Evolutionary conservation across 2,329 filamentous ascomycete species (phyloP), one percentile per base, ranked within the genome.

Genomic region (Mycosphaerella arachidis): DNA sequence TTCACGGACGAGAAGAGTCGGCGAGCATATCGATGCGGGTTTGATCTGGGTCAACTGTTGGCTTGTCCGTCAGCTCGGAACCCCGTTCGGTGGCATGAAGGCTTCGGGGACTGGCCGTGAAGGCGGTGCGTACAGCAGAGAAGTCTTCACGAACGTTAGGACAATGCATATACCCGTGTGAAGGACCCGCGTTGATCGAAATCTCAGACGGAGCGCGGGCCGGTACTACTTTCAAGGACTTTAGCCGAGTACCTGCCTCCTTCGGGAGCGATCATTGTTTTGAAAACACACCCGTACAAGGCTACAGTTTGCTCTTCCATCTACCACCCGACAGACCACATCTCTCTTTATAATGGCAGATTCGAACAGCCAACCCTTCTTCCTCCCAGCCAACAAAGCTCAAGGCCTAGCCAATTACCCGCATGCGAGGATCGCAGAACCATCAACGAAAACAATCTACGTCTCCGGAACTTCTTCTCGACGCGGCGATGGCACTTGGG

Each of bases 401-500:
- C 59, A 64, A 62, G 59, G 59, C 13, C 62, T 62, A 29, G 60
- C 62, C 27, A 59, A 59, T 43, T 64, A 62, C 24, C 57, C 62
- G 5, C 62, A 60, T 20, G 62, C 62, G 29, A 43, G 62, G 12
- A 20, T 59, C 20, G 55, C 60, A 29, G 27, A 37, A 18, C 37
- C 43, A 43, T 48, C 18, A 30, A 62, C 59, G n/a, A 45, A 54
- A 51, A 62, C 59, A 43, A 59, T 64, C 48, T 64, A 62, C 48
- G 45, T 64, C 27, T 64, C 62, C 33, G 62, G 62, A 18, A 64
- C 60, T n/a, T 61, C 62, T 24, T 62, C 59, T 16, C 12, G 60
- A 37, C 57, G 58, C 1, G 59, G 57, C 7, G 60, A 64, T 24
- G 62, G 62, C 13, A 62, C 62, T n/a, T 57, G 56, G 35, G 60